Evolutionary conservation across 192 early-diverging fungal genomes (phyloP).

Genomic region (Coemansia sp.): DNA sequence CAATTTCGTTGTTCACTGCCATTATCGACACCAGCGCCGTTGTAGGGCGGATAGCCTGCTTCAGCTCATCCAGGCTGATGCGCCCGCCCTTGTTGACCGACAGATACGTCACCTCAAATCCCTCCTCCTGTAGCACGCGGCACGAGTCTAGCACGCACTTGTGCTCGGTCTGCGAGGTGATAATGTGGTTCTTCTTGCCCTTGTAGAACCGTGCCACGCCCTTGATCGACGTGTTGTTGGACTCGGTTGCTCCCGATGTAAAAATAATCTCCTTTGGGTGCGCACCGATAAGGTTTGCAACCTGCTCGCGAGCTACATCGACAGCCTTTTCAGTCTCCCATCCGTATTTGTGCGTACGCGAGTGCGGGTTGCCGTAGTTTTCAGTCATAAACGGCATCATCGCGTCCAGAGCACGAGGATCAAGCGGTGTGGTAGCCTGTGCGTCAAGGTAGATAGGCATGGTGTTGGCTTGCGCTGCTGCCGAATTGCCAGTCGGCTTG

Average conservation of each 20-base stretch:
- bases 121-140: constrained; percentile 91
- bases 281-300: constrained; percentile 84
- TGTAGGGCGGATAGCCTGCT: constrained; percentile 83
- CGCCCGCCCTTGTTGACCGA: constrained; percentile 82
- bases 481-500: constrained; percentile 19
- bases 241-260: constrained; percentile 95
- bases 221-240: constrained; percentile 93
- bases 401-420: constrained; percentile 87
- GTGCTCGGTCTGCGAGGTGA: constrained; percentile 97
- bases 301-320: constrained; percentile 82
- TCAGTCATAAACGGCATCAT: constrained; percentile 95
- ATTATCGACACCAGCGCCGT: constrained; percentile 92
- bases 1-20: constrained; percentile 99
- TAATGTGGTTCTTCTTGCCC: constrained; percentile 91
- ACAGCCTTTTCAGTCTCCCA: constrained; percentile 94
- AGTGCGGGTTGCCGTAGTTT: constrained; percentile 94
- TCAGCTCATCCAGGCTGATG: constrained; percentile 77
- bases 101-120: constrained; percentile 94
- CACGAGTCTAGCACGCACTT: constrained; percentile 98
- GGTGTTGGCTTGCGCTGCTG: constrained; percentile 11
- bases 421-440: constrained; percentile 91
- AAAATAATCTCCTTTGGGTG: constrained; percentile 97
- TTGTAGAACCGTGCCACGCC: constrained; percentile 96
- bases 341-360: constrained; percentile 94
- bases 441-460: constrained; percentile 91